Evolutionary conservation across 768 basidiomycete genomes (phyloP).

Genomic region (Hysterangium stoloniferum): DNA sequence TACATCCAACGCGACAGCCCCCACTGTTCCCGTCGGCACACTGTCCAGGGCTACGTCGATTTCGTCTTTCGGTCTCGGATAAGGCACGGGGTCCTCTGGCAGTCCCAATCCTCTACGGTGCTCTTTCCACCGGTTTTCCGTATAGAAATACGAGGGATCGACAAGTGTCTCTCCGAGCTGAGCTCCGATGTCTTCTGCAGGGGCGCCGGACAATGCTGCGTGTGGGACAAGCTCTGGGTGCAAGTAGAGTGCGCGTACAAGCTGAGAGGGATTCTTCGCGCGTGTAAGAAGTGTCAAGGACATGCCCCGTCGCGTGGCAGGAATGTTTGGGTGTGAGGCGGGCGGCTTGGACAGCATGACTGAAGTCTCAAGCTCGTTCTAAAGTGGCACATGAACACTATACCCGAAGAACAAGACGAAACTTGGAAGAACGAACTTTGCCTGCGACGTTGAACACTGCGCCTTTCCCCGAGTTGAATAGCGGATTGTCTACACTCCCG

Average conservation of each 20-base stretch:
- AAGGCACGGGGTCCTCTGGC: constrained; percentile 55
- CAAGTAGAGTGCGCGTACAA: constrained; percentile 65
- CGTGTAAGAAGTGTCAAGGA: constrained; percentile 59
- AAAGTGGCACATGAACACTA: constrained; percentile 5
- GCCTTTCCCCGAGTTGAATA: constrained; percentile 79
- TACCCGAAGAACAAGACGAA: too few relatives aligned
- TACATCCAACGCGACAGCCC: constrained; percentile 72
- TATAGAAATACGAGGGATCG: constrained; percentile 74
- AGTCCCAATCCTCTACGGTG: constrained; percentile 67
- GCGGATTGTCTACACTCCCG: constrained; percentile 48
- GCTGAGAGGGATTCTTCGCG: constrained; percentile 64
- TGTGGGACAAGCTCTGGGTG: constrained; percentile 56
- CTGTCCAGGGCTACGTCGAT: constrained; percentile 38
- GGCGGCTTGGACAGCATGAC: constrained; percentile 79
- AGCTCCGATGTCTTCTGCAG: constrained; percentile 55
- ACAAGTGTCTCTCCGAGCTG: constrained; percentile 50
- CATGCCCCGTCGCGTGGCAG: constrained; percentile 50
- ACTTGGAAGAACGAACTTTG: constrained; percentile 41
- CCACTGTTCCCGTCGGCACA: constrained; percentile 72
- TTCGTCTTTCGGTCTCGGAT: constrained; percentile 17
- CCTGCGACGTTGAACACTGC: constrained; percentile 78
- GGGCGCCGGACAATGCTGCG: constrained; percentile 57
- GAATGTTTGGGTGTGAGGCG: constrained; percentile 50
- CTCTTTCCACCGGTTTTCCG: constrained; percentile 65
- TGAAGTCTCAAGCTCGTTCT: constrained; percentile 81